Evolutionary conservation across 768 basidiomycete genomes (phyloP).

Genomic region (Tylopilus sp.): DNA sequence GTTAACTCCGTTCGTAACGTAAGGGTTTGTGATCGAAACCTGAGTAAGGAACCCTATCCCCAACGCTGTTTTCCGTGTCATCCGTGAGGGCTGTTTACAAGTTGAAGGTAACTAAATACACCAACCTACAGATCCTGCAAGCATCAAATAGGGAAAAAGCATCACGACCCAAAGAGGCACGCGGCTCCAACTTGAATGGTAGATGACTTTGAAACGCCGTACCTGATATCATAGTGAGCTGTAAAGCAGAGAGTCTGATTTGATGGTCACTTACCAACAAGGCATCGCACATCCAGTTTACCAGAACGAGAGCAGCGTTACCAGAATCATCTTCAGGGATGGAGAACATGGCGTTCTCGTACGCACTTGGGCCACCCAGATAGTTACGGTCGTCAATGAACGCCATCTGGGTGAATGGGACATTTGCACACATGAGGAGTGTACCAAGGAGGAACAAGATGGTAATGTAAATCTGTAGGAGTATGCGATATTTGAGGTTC

Average conservation of each 20-base stretch:
- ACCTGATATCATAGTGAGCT: neutral
- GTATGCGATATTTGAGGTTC: neutral
- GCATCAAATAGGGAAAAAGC: slow-evolving; percentile 6
- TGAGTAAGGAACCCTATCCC: slow-evolving; percentile 11
- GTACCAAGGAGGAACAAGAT: slow-evolving; percentile 10
- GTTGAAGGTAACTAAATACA: no score
- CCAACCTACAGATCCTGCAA: slow-evolving; percentile 9
- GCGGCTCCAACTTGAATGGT: slow-evolving; percentile 3
- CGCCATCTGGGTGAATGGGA: slow-evolving; percentile 23
- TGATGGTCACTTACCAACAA: slow-evolving; percentile 12
- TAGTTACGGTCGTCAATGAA: no score
- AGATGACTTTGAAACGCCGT: no score
- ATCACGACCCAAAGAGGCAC: slow-evolving; percentile 8
- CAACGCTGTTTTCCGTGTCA: neutral
- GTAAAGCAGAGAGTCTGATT: neutral
- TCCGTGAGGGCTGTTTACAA: neutral
- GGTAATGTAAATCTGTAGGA: slow-evolving; percentile 6
- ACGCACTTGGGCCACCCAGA: no score
- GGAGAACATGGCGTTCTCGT: no score
- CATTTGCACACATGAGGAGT: slow-evolving; percentile 13
- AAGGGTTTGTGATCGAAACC: slow-evolving; percentile 9
- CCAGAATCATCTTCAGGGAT: no score
- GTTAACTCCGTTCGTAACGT: slow-evolving; percentile 6
- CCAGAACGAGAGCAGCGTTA: slow-evolving; percentile 5
- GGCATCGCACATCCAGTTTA: no score